Evolutionary conservation across 257 asterid species (phyloP), one percentile per base, ranked within the genome.

Genomic region (Solanum medicagineum): DNA sequence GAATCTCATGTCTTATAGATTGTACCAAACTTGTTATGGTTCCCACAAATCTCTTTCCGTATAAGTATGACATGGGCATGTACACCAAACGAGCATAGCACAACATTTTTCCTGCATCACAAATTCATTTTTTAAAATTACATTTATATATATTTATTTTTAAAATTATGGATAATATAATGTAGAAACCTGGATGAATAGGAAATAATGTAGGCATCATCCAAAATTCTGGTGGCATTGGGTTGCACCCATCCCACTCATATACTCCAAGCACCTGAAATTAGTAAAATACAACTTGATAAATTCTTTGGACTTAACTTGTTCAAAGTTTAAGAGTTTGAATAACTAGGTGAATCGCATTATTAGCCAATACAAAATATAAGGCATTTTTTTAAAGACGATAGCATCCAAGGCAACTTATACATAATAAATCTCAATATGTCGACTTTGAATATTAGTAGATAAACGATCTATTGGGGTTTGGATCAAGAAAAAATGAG

Each of bases 191-290:
- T 57, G 98, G 98, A 91, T 95, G 97, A 81, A 87, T 92, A 51
- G 97, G 98, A 10, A 94, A 91, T 36, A 90, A 0, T 6, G 97
- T 93, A 87, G 99, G 97, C 89, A 95, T 91, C 6, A 94, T 92
- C 98, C 97, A 94, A 47, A 94, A 94, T 44, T 94, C 99, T 19
- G 97, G 98, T 14, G 98, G 95, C 81, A 95, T 85, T 51, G 99
- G 98, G 84, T 94, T 95, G 92, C 99, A 95, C 15, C 99, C 99
- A 79, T 92, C 97, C 98, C 99, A 95, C 3, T 94, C 93, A 42
- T 94, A 93, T 85, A 94, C 98, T 87, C 99, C 99, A 13, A 95
- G 91, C 10, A 95, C 98, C 98, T 95, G 56, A 84, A 51, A 51
- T 47, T 10, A 24, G 74, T 60, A 60, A n/a, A 5, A 60, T 47